These are phyloP conservation scores for Schizochytrium sp. DNA, from an alignment of 108 stramenopile species.

Conservation along the genomic window DNA sequence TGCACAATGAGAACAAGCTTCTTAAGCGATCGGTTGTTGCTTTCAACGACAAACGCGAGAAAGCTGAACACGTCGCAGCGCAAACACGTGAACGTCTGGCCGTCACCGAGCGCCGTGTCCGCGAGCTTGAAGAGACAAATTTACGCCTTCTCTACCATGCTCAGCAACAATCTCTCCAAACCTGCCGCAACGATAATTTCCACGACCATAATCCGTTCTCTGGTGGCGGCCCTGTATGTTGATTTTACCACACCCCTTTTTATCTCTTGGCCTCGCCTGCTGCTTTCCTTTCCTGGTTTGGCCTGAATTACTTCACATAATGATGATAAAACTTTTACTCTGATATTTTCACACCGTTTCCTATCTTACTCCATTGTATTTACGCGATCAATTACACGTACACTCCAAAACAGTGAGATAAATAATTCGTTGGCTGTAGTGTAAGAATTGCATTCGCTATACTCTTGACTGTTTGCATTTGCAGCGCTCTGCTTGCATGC, in stretches of 20 bases:
- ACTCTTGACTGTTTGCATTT: too few species aligned
- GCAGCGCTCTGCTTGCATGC: too few species aligned
- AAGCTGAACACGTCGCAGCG: background rate
- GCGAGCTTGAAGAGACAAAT: slow-evolving; percentile 41
- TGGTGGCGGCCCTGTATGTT: slow-evolving; percentile 58
- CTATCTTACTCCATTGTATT: too few species aligned
- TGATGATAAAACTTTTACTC: too few species aligned
- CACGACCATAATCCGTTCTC: background rate
- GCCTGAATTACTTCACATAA: too few species aligned
- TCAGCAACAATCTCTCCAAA: background rate
- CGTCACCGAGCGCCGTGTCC: slow-evolving; percentile 16
- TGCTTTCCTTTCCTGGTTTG: too few species aligned
- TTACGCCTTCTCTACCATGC: background rate
- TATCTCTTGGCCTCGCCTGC: too few species aligned
- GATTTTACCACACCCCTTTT: background rate
- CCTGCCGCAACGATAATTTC: slow-evolving; percentile 21
- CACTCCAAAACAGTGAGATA: too few species aligned
- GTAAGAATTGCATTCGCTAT: too few species aligned
- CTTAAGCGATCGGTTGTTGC: background rate
- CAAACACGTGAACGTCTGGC: background rate
- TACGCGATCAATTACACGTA: too few species aligned
- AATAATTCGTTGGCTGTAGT: too few species aligned
- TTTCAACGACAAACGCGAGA: slow-evolving; percentile 35
- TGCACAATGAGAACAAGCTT: slow-evolving; percentile 55
- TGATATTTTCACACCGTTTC: too few species aligned